Base-by-base conservation (phyloP, 75 land plant genomes). In the Adiantum capillusveneris region DNA sequence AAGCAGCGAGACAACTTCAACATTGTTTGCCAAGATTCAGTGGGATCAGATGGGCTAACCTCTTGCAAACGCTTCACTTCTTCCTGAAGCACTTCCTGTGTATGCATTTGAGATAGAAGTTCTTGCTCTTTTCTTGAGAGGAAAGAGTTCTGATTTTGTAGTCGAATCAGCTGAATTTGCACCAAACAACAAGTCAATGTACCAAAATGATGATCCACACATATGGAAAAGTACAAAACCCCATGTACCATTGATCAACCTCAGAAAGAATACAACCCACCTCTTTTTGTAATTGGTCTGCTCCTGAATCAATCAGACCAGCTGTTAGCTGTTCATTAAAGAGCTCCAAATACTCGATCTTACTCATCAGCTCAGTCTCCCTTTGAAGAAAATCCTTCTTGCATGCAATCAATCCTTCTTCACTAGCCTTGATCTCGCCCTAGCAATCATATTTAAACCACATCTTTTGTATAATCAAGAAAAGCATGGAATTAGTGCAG, bases 11-110 rank as follows among this genome's bases (percentile, higher is more conserved):
- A 39, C 42, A 39, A 13, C 7, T 39, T 13, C 42, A 39, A 39
- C 42, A 39, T n/a, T n/a, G n/a, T n/a, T n/a, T n/a, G n/a, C n/a
- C n/a, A n/a, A n/a, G n/a, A n/a, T n/a, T n/a, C n/a, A n/a, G n/a
- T n/a, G n/a, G n/a, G n/a, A n/a, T n/a, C n/a, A n/a, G n/a, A n/a
- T 19, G 11, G 1, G 24, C 26, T 18, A 21, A 75, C 78, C 78
- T 75, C 78, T 44, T 65, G 69, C 19, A 75, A 56, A 34, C 69
- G 67, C 60, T 71, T 61, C 37, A 65, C 50, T 46, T 75, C 78
- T 29, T 44, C 56, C 42, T 71, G 75, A 17, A 75, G 68, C 58
- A 56, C 41, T 37, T 71, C 78, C 39, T 71, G 69, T 20, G 69
- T 60, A 25, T 29, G 53, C 6, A 71, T 36, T 53, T 65, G 50